Percentiles rank a stretch among this genome's conserved stretches.
These are phyloP conservation scores for Ophiobolus disseminans DNA, from an alignment of 2,329 filamentous ascomycete genomes.

Conservation along the genomic window DNA sequence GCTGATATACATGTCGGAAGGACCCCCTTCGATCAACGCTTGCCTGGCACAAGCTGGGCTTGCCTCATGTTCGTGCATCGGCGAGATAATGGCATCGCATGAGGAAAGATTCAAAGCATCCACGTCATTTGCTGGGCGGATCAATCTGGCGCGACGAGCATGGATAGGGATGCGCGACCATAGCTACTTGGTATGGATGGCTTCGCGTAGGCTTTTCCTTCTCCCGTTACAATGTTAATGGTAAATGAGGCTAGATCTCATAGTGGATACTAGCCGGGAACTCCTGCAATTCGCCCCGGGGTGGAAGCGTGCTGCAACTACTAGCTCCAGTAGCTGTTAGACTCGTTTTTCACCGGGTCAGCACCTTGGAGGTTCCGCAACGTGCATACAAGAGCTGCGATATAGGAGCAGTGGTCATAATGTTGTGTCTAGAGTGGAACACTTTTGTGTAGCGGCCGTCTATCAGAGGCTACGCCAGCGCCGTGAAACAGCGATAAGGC, in stretches of 20 bases:
- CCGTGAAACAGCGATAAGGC: slow-evolving; percentile 51
- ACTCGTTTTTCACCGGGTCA: slow-evolving; percentile 44
- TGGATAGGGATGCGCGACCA: slow-evolving; percentile 42
- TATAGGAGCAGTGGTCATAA: slow-evolving; percentile 32
- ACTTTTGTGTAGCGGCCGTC: slow-evolving; percentile 25
- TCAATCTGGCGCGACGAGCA: slow-evolving; percentile 47
- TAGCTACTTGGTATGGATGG: slow-evolving; percentile 36
- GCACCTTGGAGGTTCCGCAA: slow-evolving; percentile 31
- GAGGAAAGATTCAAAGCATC: slow-evolving; percentile 36
- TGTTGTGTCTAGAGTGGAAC: slow-evolving; percentile 26
- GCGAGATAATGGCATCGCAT: slow-evolving; percentile 46
- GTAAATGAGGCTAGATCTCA: slow-evolving; percentile 45
- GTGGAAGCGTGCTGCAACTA: slow-evolving; percentile 18
- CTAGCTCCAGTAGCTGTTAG: slow-evolving; percentile 23
- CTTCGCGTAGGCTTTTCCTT: slow-evolving; percentile 44
- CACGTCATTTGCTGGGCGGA: slow-evolving; percentile 50
- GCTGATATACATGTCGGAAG: slow-evolving; percentile 47
- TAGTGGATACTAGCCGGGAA: slow-evolving; percentile 31
- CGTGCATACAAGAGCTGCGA: slow-evolving; percentile 26
- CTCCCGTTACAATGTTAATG: slow-evolving; percentile 41
- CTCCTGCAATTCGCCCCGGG: slow-evolving; percentile 21
- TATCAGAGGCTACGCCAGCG: slow-evolving; percentile 35
- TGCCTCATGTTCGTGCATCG: slow-evolving; percentile 44
- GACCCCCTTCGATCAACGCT: slow-evolving; percentile 34
- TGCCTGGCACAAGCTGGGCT: slow-evolving; percentile 37